These are phyloP conservation scores for Delonix regia DNA, from an alignment of 306 rosid species.

Conservation along the genomic window DNA sequence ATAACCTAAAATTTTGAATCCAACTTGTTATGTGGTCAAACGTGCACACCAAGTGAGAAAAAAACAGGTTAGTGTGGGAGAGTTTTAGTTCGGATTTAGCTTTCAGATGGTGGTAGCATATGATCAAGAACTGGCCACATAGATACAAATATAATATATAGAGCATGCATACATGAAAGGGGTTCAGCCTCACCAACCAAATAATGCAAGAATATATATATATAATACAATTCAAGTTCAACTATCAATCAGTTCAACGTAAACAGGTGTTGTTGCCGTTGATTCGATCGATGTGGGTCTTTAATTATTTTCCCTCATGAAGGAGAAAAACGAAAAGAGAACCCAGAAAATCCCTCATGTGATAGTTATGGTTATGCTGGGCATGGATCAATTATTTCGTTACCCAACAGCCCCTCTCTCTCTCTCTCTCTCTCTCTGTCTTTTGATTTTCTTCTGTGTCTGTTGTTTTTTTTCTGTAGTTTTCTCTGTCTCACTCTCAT, in stretches of 20 bases:
- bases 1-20: background rate
- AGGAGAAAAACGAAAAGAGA: background rate
- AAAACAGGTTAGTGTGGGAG: slow-evolving; percentile 1
- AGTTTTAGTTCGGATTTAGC: slow-evolving; percentile 34
- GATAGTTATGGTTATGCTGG: background rate
- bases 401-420: background rate
- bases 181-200: slow-evolving; percentile 28
- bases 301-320: background rate
- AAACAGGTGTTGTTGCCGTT: slow-evolving; percentile 1
- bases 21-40: background rate
- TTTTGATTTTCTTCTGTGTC: background rate
- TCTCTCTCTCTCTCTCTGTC: background rate
- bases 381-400: background rate
- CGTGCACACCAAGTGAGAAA: slow-evolving; percentile 8
- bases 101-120: slow-evolving; percentile 32
- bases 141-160: slow-evolving; percentile 9
- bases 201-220: too few relatives aligned
- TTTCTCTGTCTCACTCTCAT: background rate
- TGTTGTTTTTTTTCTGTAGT: background rate
- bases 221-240: slow-evolving; percentile 38
- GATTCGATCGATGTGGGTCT: slow-evolving; percentile 1
- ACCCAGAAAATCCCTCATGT: slow-evolving; percentile 2
- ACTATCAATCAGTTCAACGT: slow-evolving; percentile 27
- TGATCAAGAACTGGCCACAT: slow-evolving; percentile 1
- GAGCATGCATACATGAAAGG: background rate